Evolutionary conservation across 2,329 filamentous ascomycete species (phyloP).

Genomic region (Diaporthe longicolla): DNA sequence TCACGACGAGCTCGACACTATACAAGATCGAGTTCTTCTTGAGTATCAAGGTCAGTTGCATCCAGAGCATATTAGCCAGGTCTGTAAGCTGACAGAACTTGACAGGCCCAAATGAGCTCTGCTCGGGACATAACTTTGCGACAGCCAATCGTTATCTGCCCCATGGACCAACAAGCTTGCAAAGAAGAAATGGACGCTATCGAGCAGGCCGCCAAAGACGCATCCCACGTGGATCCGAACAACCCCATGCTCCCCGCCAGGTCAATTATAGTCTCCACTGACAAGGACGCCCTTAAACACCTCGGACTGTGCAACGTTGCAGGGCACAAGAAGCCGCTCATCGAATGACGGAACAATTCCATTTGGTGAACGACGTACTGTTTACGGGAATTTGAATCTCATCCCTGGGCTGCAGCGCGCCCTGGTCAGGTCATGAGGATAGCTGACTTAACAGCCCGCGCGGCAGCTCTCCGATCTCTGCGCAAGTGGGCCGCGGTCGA

Average conservation of each 20-base stretch:
- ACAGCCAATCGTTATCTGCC: slow-evolving; percentile 95
- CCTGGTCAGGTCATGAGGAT: not conserved
- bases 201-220: slow-evolving; percentile 94
- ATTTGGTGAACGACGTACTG: slow-evolving; percentile 23
- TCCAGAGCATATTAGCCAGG: not conserved
- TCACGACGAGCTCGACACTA: slow-evolving; percentile 92
- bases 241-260: slow-evolving; percentile 93
- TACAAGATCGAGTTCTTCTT: slow-evolving; percentile 99
- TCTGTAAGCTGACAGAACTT: slow-evolving; percentile 19
- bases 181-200: slow-evolving; percentile 99
- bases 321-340: slow-evolving; percentile 75
- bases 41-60: slow-evolving; percentile 82
- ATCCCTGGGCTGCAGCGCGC: not conserved
- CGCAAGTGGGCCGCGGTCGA: not conserved
- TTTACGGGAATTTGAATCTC: not conserved
- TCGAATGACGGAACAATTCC: slow-evolving; percentile 63
- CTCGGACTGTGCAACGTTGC: slow-evolving; percentile 74
- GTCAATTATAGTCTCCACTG: slow-evolving; percentile 83
- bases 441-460: not conserved
- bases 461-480: not conserved
- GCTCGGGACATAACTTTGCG: slow-evolving; percentile 90
- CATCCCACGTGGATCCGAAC: slow-evolving; percentile 87
- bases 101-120: slow-evolving; percentile 86
- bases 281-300: slow-evolving; percentile 75
- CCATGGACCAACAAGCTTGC: slow-evolving; percentile 93